A percentile compares a stretch with the other conserved stretches of the same genome.
These are phyloP conservation scores for Ilex paraguariensis DNA, from an alignment of 305 asterid species.

Conservation along the genomic window DNA sequence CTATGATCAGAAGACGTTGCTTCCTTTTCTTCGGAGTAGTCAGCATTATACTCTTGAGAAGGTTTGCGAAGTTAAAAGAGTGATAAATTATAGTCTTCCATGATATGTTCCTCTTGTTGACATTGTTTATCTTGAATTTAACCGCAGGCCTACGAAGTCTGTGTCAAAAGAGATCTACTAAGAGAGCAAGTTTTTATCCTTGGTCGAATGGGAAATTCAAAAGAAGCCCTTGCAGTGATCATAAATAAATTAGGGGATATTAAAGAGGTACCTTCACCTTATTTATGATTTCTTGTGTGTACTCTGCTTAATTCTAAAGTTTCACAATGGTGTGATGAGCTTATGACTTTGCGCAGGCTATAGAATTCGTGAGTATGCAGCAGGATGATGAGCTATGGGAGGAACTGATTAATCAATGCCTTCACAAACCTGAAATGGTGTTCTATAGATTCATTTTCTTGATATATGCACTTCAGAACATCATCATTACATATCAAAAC, in stretches of 20 bases:
- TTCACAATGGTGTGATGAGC: constrained; percentile 15
- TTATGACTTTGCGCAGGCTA: constrained; percentile 61
- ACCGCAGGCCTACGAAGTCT: constrained; percentile 86
- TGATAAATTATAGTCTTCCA: constrained; percentile 11
- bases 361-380: constrained; percentile 91
- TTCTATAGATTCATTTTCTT: constrained; percentile 15
- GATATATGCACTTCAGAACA: constrained; percentile 7
- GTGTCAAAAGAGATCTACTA: constrained; percentile 62
- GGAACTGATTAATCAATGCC: constrained; percentile 82
- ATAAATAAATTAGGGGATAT: constrained; percentile 84
- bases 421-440: constrained; percentile 98
- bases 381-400: constrained; percentile 99
- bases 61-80: constrained; percentile 38
- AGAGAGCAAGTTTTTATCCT: constrained; percentile 92
- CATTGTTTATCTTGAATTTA: constrained; percentile 4
- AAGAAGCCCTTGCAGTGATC: constrained; percentile 86
- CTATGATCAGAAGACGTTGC: constrained; percentile 83
- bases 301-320: constrained; percentile 14
- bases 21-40: constrained; percentile 93
- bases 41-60: constrained; percentile 96
- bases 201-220: constrained; percentile 97
- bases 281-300: constrained; percentile 5
- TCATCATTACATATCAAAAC: too few species aligned
- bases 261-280: constrained; percentile 58
- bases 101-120: constrained; percentile 14